phyloP scores from a whole-genome alignment of 495 filamentous ascomycete genomes.

The Bacidia rubella region DNA sequence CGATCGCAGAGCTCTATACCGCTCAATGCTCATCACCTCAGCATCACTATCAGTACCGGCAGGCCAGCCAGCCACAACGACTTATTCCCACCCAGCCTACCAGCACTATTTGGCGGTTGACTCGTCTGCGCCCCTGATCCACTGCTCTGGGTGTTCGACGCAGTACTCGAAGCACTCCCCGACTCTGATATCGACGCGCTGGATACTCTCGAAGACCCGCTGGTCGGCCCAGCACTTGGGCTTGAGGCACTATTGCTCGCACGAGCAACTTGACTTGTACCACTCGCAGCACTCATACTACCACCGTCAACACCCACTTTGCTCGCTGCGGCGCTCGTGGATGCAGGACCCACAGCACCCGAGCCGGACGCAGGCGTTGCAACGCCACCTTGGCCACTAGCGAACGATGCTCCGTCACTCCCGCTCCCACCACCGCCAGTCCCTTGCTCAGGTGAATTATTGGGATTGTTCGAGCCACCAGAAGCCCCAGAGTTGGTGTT shows the following conservation, averaged over 20 bases:
- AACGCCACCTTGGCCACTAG: background rate
- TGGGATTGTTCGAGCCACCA: background rate
- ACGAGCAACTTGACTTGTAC: background rate
- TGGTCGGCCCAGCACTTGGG: no score
- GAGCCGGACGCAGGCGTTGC: background rate
- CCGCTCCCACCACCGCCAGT: background rate
- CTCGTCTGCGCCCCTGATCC: no score
- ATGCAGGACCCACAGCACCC: background rate
- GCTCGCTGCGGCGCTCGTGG: background rate
- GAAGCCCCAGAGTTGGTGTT: background rate
- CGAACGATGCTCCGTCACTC: background rate
- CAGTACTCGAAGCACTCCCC: no score
- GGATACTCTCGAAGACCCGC: no score
- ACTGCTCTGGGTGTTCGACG: no score
- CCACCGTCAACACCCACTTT: background rate
- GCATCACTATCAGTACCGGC: no score
- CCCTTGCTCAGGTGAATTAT: background rate
- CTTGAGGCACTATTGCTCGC: background rate
- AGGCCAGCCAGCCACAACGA: no score
- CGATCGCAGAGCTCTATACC: no score
- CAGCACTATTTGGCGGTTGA: no score
- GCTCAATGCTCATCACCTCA: no score
- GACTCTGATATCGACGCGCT: no score
- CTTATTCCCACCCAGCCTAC: no score
- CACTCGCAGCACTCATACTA: background rate